Evolutionary conservation across 345 rosid genomes (phyloP).

Genomic region (Syzygium oleosum): DNA sequence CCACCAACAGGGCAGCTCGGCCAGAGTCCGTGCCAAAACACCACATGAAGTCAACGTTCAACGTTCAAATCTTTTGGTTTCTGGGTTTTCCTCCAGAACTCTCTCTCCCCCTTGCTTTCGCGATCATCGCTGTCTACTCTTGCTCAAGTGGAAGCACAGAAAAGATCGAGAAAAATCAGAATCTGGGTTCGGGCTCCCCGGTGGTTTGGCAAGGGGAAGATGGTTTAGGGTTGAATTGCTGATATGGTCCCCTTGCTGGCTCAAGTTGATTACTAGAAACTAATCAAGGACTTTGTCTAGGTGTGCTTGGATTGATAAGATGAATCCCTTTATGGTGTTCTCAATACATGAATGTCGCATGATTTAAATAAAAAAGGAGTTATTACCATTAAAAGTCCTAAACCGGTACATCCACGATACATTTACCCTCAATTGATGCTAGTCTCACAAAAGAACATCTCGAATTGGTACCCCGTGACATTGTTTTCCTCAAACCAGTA

Average conservation of each 20-base stretch:
- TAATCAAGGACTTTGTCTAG: neutral
- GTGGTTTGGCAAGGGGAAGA: neutral
- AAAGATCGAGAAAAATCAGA: neutral
- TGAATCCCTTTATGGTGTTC: neutral
- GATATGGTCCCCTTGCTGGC: neutral
- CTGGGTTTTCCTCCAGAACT: neutral
- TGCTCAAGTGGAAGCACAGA: neutral
- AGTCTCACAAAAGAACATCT: neutral
- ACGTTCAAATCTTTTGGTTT: neutral
- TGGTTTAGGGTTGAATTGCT: neutral
- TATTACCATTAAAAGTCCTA: neutral
- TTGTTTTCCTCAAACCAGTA: neutral
- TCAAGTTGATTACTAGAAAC: neutral
- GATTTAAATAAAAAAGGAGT: neutral
- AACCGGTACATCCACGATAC: too few species aligned
- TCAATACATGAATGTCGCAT: neutral
- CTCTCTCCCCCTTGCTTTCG: neutral
- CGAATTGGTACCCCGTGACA: neutral
- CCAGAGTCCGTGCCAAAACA: neutral
- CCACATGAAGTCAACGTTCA: neutral
- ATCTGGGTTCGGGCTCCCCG: neutral
- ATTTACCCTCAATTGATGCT: accelerated
- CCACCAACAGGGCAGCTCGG: neutral
- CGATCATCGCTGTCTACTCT: neutral
- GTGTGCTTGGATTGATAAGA: neutral